These are phyloP conservation scores for Abrus pulchellus DNA, from an alignment of 306 rosid genomes.

Conservation along the genomic window DNA sequence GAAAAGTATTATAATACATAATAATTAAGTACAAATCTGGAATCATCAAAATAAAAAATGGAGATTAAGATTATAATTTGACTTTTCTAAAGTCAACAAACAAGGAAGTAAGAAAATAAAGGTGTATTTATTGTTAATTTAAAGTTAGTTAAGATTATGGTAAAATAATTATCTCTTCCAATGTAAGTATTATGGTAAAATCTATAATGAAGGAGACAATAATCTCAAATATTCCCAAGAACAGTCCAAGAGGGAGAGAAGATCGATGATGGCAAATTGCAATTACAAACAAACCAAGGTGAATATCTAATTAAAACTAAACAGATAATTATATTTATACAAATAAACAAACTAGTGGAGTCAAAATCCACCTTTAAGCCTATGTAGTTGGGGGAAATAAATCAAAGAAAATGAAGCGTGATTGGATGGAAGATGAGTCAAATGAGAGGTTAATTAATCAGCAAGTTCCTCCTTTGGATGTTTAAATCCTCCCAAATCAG, in stretches of 20 bases:
- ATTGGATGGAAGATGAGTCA: constrained; percentile 3
- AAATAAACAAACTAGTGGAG: background rate
- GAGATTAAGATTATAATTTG: no score
- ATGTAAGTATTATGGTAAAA: background rate
- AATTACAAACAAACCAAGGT: background rate
- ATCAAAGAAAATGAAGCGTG: background rate
- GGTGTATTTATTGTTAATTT: no score
- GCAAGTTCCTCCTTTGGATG: constrained; percentile 8
- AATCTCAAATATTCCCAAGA: no score
- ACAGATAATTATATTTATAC: background rate
- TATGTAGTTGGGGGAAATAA: background rate
- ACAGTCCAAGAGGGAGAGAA: background rate
- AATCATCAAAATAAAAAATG: background rate
- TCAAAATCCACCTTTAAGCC: background rate
- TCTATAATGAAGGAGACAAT: background rate
- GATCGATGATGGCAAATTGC: background rate
- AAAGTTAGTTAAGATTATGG: no score
- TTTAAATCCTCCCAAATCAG: constrained; percentile 12
- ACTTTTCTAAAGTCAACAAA: no score
- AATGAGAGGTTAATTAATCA: background rate
- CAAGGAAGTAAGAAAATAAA: no score
- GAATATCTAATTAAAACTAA: background rate
- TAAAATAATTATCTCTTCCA: no score
- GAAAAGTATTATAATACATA: no score
- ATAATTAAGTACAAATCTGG: no score